Conservation (phyloP, 2,329 filamentous ascomycete genomes). For the Xylariaceae sp. region DNA sequence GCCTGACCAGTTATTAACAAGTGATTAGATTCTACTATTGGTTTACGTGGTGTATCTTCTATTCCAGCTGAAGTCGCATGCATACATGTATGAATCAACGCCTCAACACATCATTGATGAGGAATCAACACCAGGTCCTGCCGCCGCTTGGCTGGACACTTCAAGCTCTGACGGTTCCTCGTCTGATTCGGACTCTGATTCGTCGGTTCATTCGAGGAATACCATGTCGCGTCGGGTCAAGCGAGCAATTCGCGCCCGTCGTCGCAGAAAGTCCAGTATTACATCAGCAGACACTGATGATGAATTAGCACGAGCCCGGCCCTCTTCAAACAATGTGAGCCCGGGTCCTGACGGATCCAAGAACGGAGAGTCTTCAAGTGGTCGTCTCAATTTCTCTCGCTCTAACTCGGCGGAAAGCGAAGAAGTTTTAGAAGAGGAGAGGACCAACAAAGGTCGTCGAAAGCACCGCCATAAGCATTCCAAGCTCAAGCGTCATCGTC, state of each 20-base stretch:
- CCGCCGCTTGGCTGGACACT: constrained; percentile 74
- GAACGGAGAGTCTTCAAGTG: constrained; percentile 36
- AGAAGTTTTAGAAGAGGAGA: constrained; percentile 41
- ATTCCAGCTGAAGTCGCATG: constrained; percentile 87
- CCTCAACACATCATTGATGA: constrained; percentile 91
- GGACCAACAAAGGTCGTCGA: constrained; percentile 31
- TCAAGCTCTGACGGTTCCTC: constrained; percentile 55
- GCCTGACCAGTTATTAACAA: constrained; percentile 20
- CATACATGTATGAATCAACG: constrained; percentile 87
- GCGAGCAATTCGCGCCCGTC: constrained; percentile 64
- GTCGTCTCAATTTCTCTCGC: constrained; percentile 31
- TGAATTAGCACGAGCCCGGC: constrained; percentile 30
- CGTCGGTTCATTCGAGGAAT: constrained; percentile 52
- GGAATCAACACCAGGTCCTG: constrained; percentile 78
- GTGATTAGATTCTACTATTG: constrained; percentile 60
- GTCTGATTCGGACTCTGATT: constrained; percentile 62
- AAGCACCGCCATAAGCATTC: constrained; percentile 37
- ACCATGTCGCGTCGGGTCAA: constrained; percentile 72
- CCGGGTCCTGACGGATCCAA: constrained; percentile 35
- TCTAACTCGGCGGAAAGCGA: constrained; percentile 39
- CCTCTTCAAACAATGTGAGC: constrained; percentile 38
- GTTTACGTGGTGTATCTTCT: constrained; percentile 80
- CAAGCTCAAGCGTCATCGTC: constrained; percentile 40
- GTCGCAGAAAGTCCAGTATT: constrained; percentile 70
- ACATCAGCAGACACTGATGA: constrained; percentile 57